phyloP scores from a whole-genome alignment of 192 early-diverging fungal genomes.

The Cetraspora pellucida region DNA sequence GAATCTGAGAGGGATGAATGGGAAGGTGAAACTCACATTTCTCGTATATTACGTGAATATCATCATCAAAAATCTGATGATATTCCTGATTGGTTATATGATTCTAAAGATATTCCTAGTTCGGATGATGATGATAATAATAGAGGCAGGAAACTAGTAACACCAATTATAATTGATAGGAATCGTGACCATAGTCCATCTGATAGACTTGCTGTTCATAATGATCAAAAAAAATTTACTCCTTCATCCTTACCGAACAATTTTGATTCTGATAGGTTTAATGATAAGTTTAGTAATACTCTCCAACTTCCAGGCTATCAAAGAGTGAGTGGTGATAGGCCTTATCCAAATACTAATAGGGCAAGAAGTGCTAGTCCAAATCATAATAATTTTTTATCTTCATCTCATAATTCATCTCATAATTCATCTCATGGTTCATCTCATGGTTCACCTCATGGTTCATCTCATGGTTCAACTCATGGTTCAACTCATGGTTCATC shows the following conservation, averaged over 20 bases:
- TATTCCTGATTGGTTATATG: slow-evolving; percentile 32
- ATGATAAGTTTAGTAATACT: not conserved
- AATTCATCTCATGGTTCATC: no score
- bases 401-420: no score
- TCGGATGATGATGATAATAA: not conserved
- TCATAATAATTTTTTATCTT: not conserved
- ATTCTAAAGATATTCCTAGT: not conserved
- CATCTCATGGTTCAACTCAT: no score
- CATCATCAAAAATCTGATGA: slow-evolving; percentile 47
- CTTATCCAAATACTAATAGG: not conserved
- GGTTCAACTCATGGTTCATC: no score
- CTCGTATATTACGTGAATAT: slow-evolving; percentile 53
- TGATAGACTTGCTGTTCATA: not conserved
- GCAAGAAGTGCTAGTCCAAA: slow-evolving; percentile 18
- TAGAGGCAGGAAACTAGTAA: not conserved
- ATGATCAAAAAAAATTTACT: not conserved
- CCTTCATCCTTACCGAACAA: not conserved
- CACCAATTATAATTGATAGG: not conserved
- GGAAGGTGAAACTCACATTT: slow-evolving; percentile 60
- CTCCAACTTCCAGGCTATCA: not conserved
- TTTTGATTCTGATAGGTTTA: no score
- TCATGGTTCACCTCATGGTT: no score
- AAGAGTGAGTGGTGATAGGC: not conserved
- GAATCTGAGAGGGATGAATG: slow-evolving; percentile 61
- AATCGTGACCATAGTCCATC: not conserved